These are phyloP conservation scores for Naganishia vaughanmartiniae DNA, from an alignment of 768 basidiomycete genomes.

Conservation along the genomic window DNA sequence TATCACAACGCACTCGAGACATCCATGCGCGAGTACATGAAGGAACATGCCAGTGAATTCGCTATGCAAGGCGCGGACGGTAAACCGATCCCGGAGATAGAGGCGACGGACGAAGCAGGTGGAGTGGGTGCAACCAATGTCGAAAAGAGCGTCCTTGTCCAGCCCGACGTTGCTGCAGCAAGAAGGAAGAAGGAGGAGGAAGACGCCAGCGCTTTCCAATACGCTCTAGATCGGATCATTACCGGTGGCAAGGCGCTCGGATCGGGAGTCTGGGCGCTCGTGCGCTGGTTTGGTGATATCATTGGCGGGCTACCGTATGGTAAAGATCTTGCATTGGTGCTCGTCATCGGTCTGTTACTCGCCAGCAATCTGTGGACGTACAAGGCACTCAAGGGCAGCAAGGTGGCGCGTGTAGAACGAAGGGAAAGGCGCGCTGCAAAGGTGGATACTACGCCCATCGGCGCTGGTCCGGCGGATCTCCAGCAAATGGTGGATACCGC, in stretches of 20 bases:
- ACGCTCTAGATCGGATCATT: constrained; percentile 39
- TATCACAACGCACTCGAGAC: constrained; percentile 80
- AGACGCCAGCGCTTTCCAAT: constrained; percentile 38
- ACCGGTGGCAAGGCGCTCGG: constrained; percentile 37
- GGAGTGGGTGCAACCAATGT: constrained; percentile 30
- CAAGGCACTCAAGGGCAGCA: constrained; percentile 31
- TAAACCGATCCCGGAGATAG: constrained; percentile 50
- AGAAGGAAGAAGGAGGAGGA: constrained; percentile 38
- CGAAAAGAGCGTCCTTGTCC: constrained; percentile 25
- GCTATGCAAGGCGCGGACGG: constrained; percentile 64
- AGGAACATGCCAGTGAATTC: constrained; percentile 85
- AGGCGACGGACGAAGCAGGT: constrained; percentile 46
- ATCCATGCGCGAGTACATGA: constrained; percentile 83
- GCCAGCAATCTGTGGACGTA: constrained; percentile 48
- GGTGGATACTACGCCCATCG: background rate
- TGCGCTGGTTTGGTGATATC: constrained; percentile 36
- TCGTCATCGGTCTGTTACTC: constrained; percentile 39
- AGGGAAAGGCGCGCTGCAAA: constrained; percentile 10
- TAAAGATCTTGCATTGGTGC: constrained; percentile 33
- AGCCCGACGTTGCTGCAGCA: constrained; percentile 37
- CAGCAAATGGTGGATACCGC: constrained; percentile 9
- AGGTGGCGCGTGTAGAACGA: constrained; percentile 13
- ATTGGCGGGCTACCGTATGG: constrained; percentile 36
- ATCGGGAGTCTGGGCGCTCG: constrained; percentile 35
- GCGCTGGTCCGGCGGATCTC: background rate